Evolutionary conservation across 2,329 filamentous ascomycete species (phyloP), one percentile per base, ranked within the genome.

Genomic region (Boeremia exigua): DNA sequence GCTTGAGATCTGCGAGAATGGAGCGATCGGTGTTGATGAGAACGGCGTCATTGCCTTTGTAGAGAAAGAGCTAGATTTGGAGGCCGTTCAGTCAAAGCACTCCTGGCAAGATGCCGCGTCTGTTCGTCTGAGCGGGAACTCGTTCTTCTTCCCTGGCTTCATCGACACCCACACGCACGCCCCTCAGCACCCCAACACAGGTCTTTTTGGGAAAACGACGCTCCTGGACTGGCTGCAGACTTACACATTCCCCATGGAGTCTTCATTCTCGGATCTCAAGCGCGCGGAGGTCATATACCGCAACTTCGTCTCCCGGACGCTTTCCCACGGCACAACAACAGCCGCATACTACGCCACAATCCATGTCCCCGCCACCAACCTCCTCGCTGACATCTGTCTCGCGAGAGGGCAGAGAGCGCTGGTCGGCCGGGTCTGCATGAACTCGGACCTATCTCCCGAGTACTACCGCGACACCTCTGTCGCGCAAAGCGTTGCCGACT

Each of bases 141-240:
- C 89, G 50, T 94, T 94, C 78, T 92, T 91, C 80, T 94, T 95
- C 66, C 91, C 91, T 0, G 91, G 91, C 6, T 92, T 94, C 70
- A 87, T 95, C 57, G 94, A 99, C 75, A 96, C 95, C 0, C 95
- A 99, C 74, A 90, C 96, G 54, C 95, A 99, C 74, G 95, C 95
- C 8, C 86, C 93, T 0, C 95, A 99, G 78, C 97, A 96, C 69
- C 92, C 94, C 54, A 99, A 99, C 71, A 86, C 87, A 1, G 95
- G 95, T 56, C 88, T 99, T 61, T 98, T 98, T 72, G 95, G 95
- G 69, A 95, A 93, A 63, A 89, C 91, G 0, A 97, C 94, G 0
- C 87, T 99, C 29, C 84, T 99, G 12, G 89, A 95, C 77, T 99
- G 95, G 95, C 82, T 99, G 5, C 85, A 93, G 67, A 95, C 83